phyloP scores from a whole-genome alignment of 495 filamentous ascomycete genomes.

The Hypoxylon rickii region DNA sequence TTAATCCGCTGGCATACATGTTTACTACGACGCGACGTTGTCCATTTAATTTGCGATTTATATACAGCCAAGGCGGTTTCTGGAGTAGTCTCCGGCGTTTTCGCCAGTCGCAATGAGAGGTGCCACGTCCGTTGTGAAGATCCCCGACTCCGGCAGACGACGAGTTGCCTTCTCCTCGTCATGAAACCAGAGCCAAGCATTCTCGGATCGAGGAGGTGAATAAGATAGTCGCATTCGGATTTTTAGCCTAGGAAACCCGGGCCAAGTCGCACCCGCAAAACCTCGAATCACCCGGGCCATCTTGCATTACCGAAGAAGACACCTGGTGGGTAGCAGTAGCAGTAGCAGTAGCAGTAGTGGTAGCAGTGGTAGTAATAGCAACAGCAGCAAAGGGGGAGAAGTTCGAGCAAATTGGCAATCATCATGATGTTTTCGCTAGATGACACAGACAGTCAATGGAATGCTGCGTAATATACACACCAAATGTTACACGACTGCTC shows the following conservation, averaged over 20 bases:
- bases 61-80: conserved; percentile 23
- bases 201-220: conserved; percentile 26
- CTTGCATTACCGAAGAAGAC: conserved; percentile 29
- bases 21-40: conserved; percentile 19
- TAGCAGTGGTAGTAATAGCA: too few relatives aligned
- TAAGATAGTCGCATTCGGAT: conserved; percentile 32
- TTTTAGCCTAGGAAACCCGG: conserved; percentile 33
- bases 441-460: conserved; percentile 18
- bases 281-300: conserved; percentile 26
- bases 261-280: conserved; percentile 6
- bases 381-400: not conserved
- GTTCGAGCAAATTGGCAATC: conserved; percentile 11
- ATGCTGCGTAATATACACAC: conserved; percentile 29
- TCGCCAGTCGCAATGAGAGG: conserved; percentile 1
- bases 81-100: conserved; percentile 2
- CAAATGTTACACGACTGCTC: conserved; percentile 16
- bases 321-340: conserved; percentile 17
- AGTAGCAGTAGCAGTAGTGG: too few relatives aligned
- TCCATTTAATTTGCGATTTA: conserved; percentile 29
- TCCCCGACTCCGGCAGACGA: conserved; percentile 18
- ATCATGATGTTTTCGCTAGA: conserved; percentile 18
- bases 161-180: conserved; percentile 6
- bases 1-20: conserved; percentile 12
- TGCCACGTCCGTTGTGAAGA: conserved; percentile 9
- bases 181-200: conserved; percentile 30